Evolutionary conservation across 2,329 filamentous ascomycete species (phyloP).

Genomic region (Coleophoma crateriformis): DNA sequence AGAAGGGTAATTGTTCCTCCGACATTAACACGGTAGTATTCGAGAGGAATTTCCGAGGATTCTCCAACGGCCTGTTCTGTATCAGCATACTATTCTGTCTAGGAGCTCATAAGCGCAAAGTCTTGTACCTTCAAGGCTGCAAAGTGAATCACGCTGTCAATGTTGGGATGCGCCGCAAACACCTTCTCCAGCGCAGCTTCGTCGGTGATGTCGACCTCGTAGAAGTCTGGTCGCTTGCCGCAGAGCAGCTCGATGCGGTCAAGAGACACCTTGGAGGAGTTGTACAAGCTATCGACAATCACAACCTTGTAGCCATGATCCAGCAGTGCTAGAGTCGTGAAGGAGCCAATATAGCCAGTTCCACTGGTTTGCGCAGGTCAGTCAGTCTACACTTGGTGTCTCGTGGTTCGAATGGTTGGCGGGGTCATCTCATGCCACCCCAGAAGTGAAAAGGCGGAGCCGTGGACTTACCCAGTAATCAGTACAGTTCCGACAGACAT

Average conservation of each 20-base stretch:
- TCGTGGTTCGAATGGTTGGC: background rate
- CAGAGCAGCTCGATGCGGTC: conserved; percentile 93
- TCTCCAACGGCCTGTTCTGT: conserved; percentile 78
- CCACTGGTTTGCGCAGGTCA: conserved; percentile 54
- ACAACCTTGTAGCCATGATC: conserved; percentile 95
- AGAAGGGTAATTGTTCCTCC: conserved; percentile 86
- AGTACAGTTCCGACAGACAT: conserved; percentile 87
- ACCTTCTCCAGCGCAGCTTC: conserved; percentile 78
- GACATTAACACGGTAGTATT: conserved; percentile 98
- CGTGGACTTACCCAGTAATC: conserved; percentile 74
- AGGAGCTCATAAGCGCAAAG: background rate
- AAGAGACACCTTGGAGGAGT: conserved; percentile 85
- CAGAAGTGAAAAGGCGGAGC: background rate
- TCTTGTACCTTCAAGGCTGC: conserved; percentile 80
- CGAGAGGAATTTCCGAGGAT: conserved; percentile 86
- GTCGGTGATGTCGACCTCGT: conserved; percentile 84
- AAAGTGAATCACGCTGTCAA: conserved; percentile 98
- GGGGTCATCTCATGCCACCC: conserved; percentile 5
- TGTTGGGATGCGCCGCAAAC: conserved; percentile 83
- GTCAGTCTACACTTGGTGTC: conserved; percentile 11
- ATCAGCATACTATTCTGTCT: conserved; percentile 5
- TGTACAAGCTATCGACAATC: conserved; percentile 95
- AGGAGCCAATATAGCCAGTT: conserved; percentile 98
- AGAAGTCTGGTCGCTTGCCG: conserved; percentile 81
- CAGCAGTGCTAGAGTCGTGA: conserved; percentile 87